These are phyloP conservation scores for Suillus sp. DNA, from an alignment of 768 basidiomycete genomes.

Conservation along the genomic window DNA sequence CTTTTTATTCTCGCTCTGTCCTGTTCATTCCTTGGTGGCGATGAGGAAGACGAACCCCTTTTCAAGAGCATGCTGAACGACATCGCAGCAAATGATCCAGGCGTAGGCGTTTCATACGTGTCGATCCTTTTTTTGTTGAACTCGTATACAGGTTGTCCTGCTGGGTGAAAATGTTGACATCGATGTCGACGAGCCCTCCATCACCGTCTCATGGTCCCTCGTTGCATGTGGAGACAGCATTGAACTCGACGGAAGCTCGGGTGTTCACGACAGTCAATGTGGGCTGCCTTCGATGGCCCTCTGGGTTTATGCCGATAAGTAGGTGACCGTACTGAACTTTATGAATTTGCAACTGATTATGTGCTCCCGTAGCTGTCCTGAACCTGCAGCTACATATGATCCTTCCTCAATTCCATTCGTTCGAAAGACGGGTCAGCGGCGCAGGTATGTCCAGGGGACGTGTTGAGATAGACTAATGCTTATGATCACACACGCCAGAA, in stretches of 20 bases:
- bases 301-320: conserved; percentile 54
- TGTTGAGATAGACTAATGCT: background rate
- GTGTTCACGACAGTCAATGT: conserved; percentile 49
- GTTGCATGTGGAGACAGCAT: conserved; percentile 50
- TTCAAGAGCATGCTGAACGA: conserved; percentile 44
- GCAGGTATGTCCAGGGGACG: conserved; percentile 36
- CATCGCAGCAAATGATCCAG: conserved; percentile 44
- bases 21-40: conserved; percentile 51
- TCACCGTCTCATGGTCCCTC: conserved; percentile 59
- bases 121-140: background rate
- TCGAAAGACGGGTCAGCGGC: conserved; percentile 41
- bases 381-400: conserved; percentile 45
- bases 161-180: conserved; percentile 60
- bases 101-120: conserved; percentile 37
- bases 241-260: conserved; percentile 48
- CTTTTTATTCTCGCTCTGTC: conserved; percentile 52
- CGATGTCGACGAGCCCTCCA: conserved; percentile 58
- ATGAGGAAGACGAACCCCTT: conserved; percentile 41
- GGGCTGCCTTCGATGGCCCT: conserved; percentile 48
- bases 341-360: background rate
- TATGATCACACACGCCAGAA: conserved; percentile 33
- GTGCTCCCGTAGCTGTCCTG: conserved; percentile 30
- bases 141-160: conserved; percentile 47
- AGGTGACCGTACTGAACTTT: conserved; percentile 13
- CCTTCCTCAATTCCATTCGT: conserved; percentile 48